A percentile compares a stretch with the other conserved stretches of the same genome.
Conservation (phyloP, 768 basidiomycete species). For the Neoboletus magnificus region DNA sequence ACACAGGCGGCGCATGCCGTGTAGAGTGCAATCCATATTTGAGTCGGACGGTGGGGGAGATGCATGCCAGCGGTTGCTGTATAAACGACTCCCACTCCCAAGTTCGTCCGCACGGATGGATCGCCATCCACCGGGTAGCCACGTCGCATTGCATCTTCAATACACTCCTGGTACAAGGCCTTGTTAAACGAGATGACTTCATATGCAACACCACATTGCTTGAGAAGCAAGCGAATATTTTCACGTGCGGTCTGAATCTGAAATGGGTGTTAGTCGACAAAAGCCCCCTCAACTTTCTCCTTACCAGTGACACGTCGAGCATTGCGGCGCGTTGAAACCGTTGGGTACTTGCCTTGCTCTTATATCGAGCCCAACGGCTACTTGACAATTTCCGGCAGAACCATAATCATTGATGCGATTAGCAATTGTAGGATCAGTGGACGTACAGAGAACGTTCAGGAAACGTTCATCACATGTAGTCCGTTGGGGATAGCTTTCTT, state of each 20-base stretch:
- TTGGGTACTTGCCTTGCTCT: too few relatives aligned
- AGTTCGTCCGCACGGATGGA: conserved; percentile 24
- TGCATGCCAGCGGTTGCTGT: background rate
- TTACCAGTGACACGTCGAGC: conserved; percentile 11
- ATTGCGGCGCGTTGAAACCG: background rate
- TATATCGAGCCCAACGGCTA: background rate
- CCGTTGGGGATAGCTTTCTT: too few relatives aligned
- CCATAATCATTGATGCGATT: background rate
- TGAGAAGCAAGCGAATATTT: conserved; percentile 12
- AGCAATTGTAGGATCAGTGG: too few relatives aligned
- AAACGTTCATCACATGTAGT: too few relatives aligned
- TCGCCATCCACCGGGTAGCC: conserved; percentile 27
- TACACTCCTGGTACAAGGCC: conserved; percentile 19
- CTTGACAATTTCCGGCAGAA: background rate
- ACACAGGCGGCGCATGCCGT: conserved; percentile 22
- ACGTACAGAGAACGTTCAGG: too few relatives aligned
- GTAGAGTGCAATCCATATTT: background rate
- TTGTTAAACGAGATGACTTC: conserved; percentile 9
- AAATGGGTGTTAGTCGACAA: background rate
- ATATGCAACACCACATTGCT: conserved; percentile 14
- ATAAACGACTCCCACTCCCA: conserved; percentile 31
- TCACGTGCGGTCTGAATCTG: conserved; percentile 9
- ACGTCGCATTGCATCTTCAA: conserved; percentile 16
- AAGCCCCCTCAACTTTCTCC: background rate
- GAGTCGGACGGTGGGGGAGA: background rate